Evolutionary conservation across 2,329 filamentous ascomycete species (phyloP).

Genomic region (Blastomyces silverae): DNA sequence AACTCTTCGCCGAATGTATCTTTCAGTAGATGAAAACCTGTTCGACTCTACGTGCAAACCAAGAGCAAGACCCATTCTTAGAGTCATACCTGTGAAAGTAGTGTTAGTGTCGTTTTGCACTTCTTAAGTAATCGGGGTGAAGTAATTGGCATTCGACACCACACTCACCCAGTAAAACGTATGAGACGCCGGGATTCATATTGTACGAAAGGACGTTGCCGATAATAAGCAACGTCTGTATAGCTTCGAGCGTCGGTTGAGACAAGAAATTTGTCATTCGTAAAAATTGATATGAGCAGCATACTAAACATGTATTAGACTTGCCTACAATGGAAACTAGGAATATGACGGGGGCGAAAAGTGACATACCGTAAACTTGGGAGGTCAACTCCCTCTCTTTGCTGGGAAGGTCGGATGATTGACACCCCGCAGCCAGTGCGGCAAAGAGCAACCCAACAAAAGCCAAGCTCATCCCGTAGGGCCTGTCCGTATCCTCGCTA

Average conservation of each 20-base stretch:
- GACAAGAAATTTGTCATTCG: conserved; percentile 59
- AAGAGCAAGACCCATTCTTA: conserved; percentile 54
- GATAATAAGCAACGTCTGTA: conserved; percentile 56
- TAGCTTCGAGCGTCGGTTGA: conserved; percentile 54
- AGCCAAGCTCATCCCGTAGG: conserved; percentile 53
- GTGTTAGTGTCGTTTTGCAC: conserved; percentile 14
- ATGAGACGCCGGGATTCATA: conserved; percentile 59
- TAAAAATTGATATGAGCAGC: conserved; percentile 59
- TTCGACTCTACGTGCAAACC: conserved; percentile 55
- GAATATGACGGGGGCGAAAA: not conserved
- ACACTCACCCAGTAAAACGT: conserved; percentile 49
- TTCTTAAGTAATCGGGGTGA: conserved; percentile 13
- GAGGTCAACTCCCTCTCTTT: conserved; percentile 58
- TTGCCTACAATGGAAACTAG: not conserved
- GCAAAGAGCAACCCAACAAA: conserved; percentile 57
- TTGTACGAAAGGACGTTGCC: conserved; percentile 57
- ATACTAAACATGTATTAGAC: conserved; percentile 43
- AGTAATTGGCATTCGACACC: not conserved
- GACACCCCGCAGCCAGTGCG: conserved; percentile 56
- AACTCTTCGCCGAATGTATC: conserved; percentile 40
- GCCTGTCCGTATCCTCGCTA: conserved; percentile 47
- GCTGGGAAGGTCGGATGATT: conserved; percentile 52
- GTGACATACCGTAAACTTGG: conserved; percentile 52
- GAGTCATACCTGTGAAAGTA: conserved; percentile 45
- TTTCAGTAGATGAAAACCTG: conserved; percentile 46